Conservation (phyloP, 495 filamentous ascomycete genomes). For the Aspergillus homomorphus region DNA sequence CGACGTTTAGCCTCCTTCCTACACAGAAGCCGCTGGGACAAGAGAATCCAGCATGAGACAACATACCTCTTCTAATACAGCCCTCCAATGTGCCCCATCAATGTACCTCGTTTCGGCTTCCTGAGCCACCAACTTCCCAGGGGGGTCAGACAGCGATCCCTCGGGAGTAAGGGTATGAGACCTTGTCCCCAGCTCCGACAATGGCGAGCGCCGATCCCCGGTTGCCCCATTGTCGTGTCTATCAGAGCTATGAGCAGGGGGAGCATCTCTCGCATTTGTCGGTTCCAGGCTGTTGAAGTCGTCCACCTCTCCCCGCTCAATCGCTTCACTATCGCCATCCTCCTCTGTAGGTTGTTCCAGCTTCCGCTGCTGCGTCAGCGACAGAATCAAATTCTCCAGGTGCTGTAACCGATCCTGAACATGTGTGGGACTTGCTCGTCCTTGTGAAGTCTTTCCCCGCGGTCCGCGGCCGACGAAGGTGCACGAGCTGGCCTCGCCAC, state of each 20-base stretch:
- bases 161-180: background rate
- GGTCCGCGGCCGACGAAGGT: constrained; percentile 42
- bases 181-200: background rate
- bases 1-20: constrained; percentile 6
- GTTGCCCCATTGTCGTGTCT: background rate
- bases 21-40: background rate
- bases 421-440: constrained; percentile 33
- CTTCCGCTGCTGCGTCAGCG: constrained; percentile 39
- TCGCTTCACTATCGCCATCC: background rate
- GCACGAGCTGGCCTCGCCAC: constrained; percentile 42
- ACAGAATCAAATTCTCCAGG: constrained; percentile 50
- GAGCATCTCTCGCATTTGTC: background rate
- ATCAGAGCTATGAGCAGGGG: background rate
- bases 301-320: background rate
- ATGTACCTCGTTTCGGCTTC: constrained; percentile 46
- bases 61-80: constrained; percentile 50
- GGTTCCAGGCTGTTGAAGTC: background rate
- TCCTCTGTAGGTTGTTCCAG: constrained; percentile 11
- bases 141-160: constrained; percentile 32
- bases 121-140: constrained; percentile 72
- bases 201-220: background rate
- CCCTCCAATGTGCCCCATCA: constrained; percentile 48
- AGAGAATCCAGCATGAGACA: constrained; percentile 9
- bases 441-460: constrained; percentile 30
- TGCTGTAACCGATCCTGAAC: constrained; percentile 51